Base-by-base conservation (phyloP, 2,329 filamentous ascomycete genomes). In the Aspergillus nomiae region DNA sequence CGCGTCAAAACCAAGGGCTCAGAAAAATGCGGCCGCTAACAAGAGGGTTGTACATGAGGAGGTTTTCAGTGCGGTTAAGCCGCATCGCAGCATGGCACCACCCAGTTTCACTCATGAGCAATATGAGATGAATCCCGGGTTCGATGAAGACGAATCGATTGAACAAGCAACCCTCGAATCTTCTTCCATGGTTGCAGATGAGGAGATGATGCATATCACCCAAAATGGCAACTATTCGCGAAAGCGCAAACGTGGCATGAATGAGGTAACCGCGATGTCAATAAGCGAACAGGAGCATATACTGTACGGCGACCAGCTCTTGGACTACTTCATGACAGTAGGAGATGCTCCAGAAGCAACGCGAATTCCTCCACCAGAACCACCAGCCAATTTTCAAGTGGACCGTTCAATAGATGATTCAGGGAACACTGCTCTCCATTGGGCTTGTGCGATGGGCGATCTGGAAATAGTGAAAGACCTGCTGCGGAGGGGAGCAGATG, bases 391-490 rank as follows among this genome's bases (percentile, higher is more conserved):
- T 74, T 96, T 97, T 71, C 90, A 96, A 73, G 89, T 96, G 7
- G 91, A 99, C 77, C 91, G 92, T 76, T 85, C 90, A n/a, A 97
- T 99, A 66, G 95, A 99, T 75, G 91, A 93, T 50, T 93, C 96
- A 71, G 90, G 90, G 11, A 94, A 98, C 73, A 96, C 93, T 2
- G 94, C 94, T 7, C 86, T 99, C 68, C 95, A 99, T 75, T 99
- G 95, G 95, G 95, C 94, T 21, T 93, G 92, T 59, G 92, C 95
- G 28, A 99, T 99, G 94, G 95, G 95, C 63, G 95, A 98, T 69
- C 84, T 97, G 34, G 91, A 94, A 56, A 92, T 98, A 19, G 92
- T 97, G 65, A 92, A 90, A 76, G 91, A 96, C 76, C 83, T 99
- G 21, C 90, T 95, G 70, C 86, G 88, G 46, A 92, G 94, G 64